Percentiles rank a stretch among this genome's conserved stretches.
These are phyloP conservation scores for Hypoxylon trugodes DNA, from an alignment of 495 filamentous ascomycete species.

Conservation along the genomic window DNA sequence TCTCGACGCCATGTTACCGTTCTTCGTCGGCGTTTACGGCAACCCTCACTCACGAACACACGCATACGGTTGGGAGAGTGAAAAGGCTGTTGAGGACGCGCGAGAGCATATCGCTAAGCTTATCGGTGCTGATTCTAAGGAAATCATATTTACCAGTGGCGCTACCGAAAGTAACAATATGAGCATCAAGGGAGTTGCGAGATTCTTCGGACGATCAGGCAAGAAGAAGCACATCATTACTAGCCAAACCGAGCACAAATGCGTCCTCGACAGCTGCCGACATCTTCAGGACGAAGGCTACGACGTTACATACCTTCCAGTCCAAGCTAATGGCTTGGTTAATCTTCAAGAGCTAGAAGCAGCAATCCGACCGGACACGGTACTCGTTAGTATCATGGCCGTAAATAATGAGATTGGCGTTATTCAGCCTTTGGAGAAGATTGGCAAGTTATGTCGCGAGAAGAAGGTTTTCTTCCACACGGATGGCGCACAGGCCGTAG, in stretches of 20 bases:
- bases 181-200: conserved; percentile 96
- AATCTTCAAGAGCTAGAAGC: conserved; percentile 86
- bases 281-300: conserved; percentile 97
- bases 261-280: conserved; percentile 94
- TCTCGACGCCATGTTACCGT: conserved; percentile 96
- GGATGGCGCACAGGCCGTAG: conserved; percentile 95
- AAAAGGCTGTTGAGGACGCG: conserved; percentile 89
- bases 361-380: conserved; percentile 90
- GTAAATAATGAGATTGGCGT: conserved; percentile 99
- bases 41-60: conserved; percentile 98
- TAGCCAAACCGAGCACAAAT: conserved; percentile 98
- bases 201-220: conserved; percentile 89
- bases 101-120: conserved; percentile 82
- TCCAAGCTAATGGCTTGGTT: conserved; percentile 83
- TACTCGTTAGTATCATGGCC: conserved; percentile 94
- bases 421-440: conserved; percentile 92
- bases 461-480: conserved; percentile 99
- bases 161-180: conserved; percentile 99
- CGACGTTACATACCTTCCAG: conserved; percentile 94
- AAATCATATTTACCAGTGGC: conserved; percentile 98
- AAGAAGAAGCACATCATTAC: conserved; percentile 99
- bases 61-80: conserved; percentile 98
- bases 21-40: conserved; percentile 90
- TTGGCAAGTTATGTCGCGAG: conserved; percentile 87
- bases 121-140: conserved; percentile 94